Conservation (phyloP, 768 basidiomycete genomes). For the Boletus tomentosulus region DNA sequence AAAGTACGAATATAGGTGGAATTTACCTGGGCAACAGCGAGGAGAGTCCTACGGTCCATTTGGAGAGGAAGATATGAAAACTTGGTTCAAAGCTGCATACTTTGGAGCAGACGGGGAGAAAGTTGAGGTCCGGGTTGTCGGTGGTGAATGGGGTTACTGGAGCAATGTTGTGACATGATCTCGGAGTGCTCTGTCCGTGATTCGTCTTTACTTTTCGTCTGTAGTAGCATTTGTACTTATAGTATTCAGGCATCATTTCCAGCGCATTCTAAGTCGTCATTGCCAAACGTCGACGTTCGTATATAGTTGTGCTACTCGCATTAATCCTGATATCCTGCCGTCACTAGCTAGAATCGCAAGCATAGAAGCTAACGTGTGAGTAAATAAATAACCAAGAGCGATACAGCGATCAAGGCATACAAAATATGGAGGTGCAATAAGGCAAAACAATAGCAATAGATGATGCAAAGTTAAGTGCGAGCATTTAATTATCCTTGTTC, state of each 20-base stretch:
- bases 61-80: constrained; percentile 69
- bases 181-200: neutral
- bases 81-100: constrained; percentile 77
- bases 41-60: constrained; percentile 76
- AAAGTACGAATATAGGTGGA: constrained; percentile 83
- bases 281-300: neutral
- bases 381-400: constrained; percentile 22
- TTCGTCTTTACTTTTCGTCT: too few relatives aligned
- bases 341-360: constrained; percentile 7
- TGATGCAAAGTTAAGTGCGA: constrained; percentile 12
- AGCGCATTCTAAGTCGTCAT: neutral
- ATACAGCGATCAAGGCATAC: constrained; percentile 23
- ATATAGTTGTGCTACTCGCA: constrained; percentile 4
- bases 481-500: constrained; percentile 20
- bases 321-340: constrained; percentile 20
- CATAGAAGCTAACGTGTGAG: constrained; percentile 6
- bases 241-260: constrained; percentile 1
- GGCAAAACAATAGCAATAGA: constrained; percentile 22
- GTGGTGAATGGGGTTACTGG: constrained; percentile 75
- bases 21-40: constrained; percentile 45
- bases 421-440: constrained; percentile 7
- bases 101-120: constrained; percentile 79
- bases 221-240: constrained; percentile 10
- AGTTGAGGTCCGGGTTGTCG: constrained; percentile 63
- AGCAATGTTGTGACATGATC: constrained; percentile 52